Base-by-base conservation (phyloP, 108 stramenopile species). In the Nitzschia sp. region DNA sequence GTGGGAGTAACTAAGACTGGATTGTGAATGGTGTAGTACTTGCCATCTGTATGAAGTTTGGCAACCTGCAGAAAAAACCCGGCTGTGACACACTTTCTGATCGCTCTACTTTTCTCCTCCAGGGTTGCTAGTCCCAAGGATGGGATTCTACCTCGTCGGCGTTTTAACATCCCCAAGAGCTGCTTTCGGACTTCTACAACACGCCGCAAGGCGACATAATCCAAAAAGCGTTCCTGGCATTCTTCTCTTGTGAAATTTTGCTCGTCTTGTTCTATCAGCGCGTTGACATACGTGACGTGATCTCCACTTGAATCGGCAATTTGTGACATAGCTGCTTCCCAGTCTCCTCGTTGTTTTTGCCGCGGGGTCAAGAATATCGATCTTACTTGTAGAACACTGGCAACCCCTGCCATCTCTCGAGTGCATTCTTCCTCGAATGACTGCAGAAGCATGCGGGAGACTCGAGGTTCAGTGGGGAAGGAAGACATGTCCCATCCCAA, bases 1-100 rank as follows among this genome's bases (percentile, higher is more conserved):
- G 81, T 80, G 0, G 87, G 75, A 1, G 79, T 77, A 8, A 94
- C 88, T 19, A 97, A 66, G 31, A 79, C 81, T 23, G 67, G 77
- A 19, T 92, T 93, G 19, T 95, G 77, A 2, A 98, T 62, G 26
- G 97, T 96, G 58, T 94, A 94, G 75, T 98, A 98, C 36, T 86
- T 75, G 3, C 98, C 98, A 76, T 96, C 98, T 27, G 81, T 88
- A n/a, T 71, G 71, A 23, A 98, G 79, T 68, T 90, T 95, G 28
- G 98, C 98, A 32, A 85, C 88, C 73, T 98, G 93, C 73, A 93
- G 92, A 73, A 97, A 96, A 57, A 93, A 96, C 23, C 98, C 98
- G 19, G 94, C 80, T 25, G 94, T 87, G 13, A 98, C 79, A 71
- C 94, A 96, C 64, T 91, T 85, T 25, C 81, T 78, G 53, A 92